These are phyloP conservation scores for Lineolata rhizophorae DNA, from an alignment of 495 filamentous ascomycete species.

Conservation along the genomic window DNA sequence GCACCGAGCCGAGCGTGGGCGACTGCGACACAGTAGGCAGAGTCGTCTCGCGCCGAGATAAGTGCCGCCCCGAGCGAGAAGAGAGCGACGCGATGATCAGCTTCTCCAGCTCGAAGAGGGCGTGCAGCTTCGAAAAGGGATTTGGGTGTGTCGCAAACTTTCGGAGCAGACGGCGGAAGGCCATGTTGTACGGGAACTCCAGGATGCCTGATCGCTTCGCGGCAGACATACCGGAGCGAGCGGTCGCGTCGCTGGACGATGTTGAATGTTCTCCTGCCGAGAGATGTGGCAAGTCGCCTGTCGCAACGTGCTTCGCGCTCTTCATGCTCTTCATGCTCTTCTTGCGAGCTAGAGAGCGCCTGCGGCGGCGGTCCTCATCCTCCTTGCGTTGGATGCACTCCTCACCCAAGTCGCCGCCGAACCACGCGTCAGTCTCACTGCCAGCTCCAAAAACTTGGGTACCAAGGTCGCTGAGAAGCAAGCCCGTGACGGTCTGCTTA, in stretches of 20 bases:
- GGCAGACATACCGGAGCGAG: slow-evolving; percentile 12
- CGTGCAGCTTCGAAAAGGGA: slow-evolving; percentile 66
- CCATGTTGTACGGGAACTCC: slow-evolving; percentile 22
- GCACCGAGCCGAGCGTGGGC: slow-evolving; percentile 14
- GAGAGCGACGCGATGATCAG: slow-evolving; percentile 59
- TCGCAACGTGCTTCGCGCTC: slow-evolving; percentile 24
- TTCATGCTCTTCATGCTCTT: slow-evolving; percentile 25
- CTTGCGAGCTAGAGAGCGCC: slow-evolving; percentile 25
- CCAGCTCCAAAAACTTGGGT: slow-evolving; percentile 64
- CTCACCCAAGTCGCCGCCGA: slow-evolving; percentile 49
- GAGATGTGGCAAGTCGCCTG: slow-evolving; percentile 15
- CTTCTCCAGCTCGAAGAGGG: slow-evolving; percentile 61
- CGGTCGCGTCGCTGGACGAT: slow-evolving; percentile 21
- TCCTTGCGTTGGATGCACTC: slow-evolving; percentile 58
- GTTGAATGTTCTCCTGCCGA: slow-evolving; percentile 1
- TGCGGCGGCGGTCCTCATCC: slow-evolving; percentile 30
- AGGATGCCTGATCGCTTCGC: slow-evolving; percentile 19
- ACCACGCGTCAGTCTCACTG: slow-evolving; percentile 87
- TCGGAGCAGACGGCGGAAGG: slow-evolving; percentile 58
- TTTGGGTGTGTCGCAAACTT: slow-evolving; percentile 85
- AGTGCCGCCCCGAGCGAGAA: slow-evolving; percentile 16
- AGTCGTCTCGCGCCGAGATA: slow-evolving; percentile 7
- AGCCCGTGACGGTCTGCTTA: slow-evolving; percentile 56
- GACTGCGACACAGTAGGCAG: slow-evolving; percentile 17
- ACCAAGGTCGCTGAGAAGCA: slow-evolving; percentile 78